Conservation (phyloP, 139 green algal species). For the Volvox africanus region DNA sequence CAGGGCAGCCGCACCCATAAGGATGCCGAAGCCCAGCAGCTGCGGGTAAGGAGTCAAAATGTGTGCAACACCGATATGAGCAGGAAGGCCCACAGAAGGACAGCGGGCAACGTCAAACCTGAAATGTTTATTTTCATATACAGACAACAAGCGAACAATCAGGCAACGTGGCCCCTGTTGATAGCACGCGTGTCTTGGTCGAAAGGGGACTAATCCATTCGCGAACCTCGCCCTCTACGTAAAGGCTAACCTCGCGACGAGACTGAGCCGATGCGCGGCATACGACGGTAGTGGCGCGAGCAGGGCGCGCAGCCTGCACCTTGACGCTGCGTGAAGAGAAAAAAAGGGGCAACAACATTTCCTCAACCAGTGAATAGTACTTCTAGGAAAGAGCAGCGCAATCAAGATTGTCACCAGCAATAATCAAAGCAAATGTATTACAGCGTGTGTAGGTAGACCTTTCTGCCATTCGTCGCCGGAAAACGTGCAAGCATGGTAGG, state of each 20-base stretch:
- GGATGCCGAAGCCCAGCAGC: constrained; percentile 52
- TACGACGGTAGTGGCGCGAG: constrained; percentile 43
- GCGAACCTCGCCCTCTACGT: neutral
- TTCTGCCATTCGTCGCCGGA: neutral
- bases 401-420: neutral
- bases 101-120: too few species aligned
- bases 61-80: too few species aligned
- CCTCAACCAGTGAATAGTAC: neutral
- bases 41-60: neutral
- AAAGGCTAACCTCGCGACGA: constrained; percentile 45
- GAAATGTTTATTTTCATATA: too few species aligned
- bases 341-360: neutral
- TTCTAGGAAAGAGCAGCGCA: neutral
- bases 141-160: too few species aligned
- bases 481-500: neutral
- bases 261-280: constrained; percentile 20
- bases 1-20: constrained; percentile 35
- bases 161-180: too few species aligned
- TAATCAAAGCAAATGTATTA: neutral
- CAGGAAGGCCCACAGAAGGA: too few species aligned
- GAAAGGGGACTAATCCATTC: too few species aligned
- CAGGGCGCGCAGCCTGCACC: constrained; percentile 42
- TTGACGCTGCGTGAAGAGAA: constrained; percentile 36
- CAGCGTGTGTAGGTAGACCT: neutral
- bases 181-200: too few species aligned